These are phyloP conservation scores for Aleurites moluccanus DNA, from an alignment of 441 rosid genomes.

Conservation along the genomic window DNA sequence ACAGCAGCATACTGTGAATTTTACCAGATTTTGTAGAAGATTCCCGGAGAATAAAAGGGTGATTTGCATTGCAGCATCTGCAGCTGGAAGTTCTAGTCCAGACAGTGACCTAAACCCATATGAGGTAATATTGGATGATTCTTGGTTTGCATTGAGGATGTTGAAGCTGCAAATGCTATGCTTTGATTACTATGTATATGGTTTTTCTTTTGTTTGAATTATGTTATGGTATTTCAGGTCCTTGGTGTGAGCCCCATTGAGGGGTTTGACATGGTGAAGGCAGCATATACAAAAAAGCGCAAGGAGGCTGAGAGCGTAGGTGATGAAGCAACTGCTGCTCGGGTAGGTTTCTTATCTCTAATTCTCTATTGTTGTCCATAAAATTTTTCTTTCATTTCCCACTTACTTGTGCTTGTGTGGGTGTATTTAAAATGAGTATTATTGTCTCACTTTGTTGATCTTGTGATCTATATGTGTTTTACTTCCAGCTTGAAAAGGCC, in stretches of 20 bases:
- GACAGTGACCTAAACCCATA: conserved; percentile 73
- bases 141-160: conserved; percentile 2
- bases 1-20: conserved; percentile 14
- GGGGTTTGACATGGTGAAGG: conserved; percentile 79
- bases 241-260: conserved; percentile 85
- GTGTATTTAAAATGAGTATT: conserved; percentile 6
- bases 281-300: conserved; percentile 60
- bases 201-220: conserved; percentile 7
- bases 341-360: conserved; percentile 40
- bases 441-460: conserved; percentile 4
- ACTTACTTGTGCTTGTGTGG: background rate
- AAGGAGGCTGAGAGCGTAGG: conserved; percentile 84
- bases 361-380: background rate
- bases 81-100: conserved; percentile 67
- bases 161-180: conserved; percentile 4
- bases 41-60: conserved; percentile 38
- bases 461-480: conserved; percentile 22
- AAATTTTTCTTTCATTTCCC: background rate
- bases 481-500: conserved; percentile 84
- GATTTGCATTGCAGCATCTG: conserved; percentile 62
- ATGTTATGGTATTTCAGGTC: conserved; percentile 47
- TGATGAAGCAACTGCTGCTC: conserved; percentile 78
- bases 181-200: background rate
- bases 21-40: conserved; percentile 44
- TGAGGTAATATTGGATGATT: conserved; percentile 47